These are phyloP conservation scores for Globisporangium paddicum DNA, from an alignment of 352 stramenopile genomes.

Conservation along the genomic window DNA sequence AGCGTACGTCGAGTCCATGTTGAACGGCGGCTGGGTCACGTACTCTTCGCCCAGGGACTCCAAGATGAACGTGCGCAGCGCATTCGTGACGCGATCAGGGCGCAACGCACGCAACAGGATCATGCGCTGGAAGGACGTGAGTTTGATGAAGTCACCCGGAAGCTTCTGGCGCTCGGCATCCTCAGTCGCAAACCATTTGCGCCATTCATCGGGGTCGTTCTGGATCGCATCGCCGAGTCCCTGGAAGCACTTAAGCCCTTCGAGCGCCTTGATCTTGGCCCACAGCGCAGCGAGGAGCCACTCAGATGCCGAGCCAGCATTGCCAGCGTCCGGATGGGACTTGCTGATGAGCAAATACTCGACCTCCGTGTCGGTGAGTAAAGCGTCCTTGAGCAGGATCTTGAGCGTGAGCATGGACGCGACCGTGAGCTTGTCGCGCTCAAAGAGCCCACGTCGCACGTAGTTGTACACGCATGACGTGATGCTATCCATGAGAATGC, in stretches of 20 bases:
- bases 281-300: slow-evolving; percentile 91
- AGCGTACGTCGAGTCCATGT: slow-evolving; percentile 89
- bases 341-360: slow-evolving; percentile 90
- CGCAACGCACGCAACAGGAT: slow-evolving; percentile 91
- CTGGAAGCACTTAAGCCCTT: slow-evolving; percentile 90
- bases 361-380: slow-evolving; percentile 85
- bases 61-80: slow-evolving; percentile 89
- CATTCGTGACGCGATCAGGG: slow-evolving; percentile 93
- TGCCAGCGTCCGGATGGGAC: slow-evolving; percentile 84
- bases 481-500: slow-evolving; percentile 90
- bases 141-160: slow-evolving; percentile 89
- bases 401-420: slow-evolving; percentile 93
- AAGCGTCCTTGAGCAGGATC: slow-evolving; percentile 89
- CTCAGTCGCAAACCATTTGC: slow-evolving; percentile 94
- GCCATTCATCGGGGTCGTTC: slow-evolving; percentile 96
- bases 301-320: slow-evolving; percentile 90
- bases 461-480: slow-evolving; percentile 96
- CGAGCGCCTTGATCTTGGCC: slow-evolving; percentile 92
- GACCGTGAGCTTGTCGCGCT: slow-evolving; percentile 94
- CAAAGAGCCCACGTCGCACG: slow-evolving; percentile 92
- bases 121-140: slow-evolving; percentile 78
- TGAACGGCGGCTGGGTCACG: slow-evolving; percentile 89
- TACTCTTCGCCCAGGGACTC: slow-evolving; percentile 89
- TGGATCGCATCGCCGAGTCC: slow-evolving; percentile 95
- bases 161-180: slow-evolving; percentile 93